Evolutionary conservation across 495 filamentous ascomycete genomes (phyloP).

Genomic region (Penicillium bovifimosum): DNA sequence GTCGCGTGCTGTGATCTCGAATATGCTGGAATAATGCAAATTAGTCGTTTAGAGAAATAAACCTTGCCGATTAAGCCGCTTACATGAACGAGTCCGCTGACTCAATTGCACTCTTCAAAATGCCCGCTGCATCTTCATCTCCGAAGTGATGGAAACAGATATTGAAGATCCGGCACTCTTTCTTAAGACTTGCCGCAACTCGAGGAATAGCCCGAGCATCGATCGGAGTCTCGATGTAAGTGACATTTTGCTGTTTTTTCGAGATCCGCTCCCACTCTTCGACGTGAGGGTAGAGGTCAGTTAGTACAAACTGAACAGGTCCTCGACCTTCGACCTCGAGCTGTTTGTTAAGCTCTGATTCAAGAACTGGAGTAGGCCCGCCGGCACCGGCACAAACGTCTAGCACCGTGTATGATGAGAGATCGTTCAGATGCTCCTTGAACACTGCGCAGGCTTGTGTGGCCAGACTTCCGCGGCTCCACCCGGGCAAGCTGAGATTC

Average conservation of each 20-base stretch:
- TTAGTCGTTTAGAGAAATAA: neutral
- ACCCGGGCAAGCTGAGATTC: slow-evolving; percentile 20
- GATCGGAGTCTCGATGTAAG: slow-evolving; percentile 51
- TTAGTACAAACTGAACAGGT: slow-evolving; percentile 58
- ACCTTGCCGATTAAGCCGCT: neutral
- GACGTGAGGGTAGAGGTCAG: slow-evolving; percentile 63
- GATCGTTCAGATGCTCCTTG: slow-evolving; percentile 33
- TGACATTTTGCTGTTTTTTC: slow-evolving; percentile 45
- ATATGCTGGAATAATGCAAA: slow-evolving; percentile 43
- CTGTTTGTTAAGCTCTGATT: slow-evolving; percentile 48
- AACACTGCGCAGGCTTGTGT: slow-evolving; percentile 37
- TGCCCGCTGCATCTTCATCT: slow-evolving; percentile 50
- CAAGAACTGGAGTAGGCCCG: slow-evolving; percentile 60
- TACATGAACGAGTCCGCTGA: slow-evolving; percentile 61
- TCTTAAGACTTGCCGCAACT: slow-evolving; percentile 11
- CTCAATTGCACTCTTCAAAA: slow-evolving; percentile 57
- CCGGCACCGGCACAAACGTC: slow-evolving; percentile 74
- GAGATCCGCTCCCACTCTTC: slow-evolving; percentile 53
- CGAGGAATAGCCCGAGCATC: slow-evolving; percentile 51
- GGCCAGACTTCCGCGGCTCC: slow-evolving; percentile 16
- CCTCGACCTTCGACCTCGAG: slow-evolving; percentile 21
- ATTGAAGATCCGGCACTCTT: slow-evolving; percentile 60
- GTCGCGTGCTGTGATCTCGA: slow-evolving; percentile 64
- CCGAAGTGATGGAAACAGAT: slow-evolving; percentile 75
- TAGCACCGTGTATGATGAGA: slow-evolving; percentile 51